Base-by-base conservation (phyloP, 208 protist species). In the Trypanosomatidae sp. region DNA sequence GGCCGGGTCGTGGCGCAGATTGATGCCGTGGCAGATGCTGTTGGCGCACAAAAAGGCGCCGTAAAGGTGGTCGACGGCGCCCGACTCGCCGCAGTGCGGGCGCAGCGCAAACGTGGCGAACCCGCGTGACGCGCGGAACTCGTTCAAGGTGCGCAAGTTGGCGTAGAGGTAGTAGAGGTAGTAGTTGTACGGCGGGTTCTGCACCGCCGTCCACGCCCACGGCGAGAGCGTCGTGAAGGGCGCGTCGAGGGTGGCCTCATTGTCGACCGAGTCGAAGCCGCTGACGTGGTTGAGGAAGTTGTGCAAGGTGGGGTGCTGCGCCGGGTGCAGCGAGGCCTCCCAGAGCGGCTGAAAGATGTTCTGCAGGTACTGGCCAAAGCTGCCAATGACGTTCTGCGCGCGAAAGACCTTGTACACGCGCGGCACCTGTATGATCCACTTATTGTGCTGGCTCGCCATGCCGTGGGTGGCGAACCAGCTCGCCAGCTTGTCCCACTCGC, bases 321-420 rank as follows among this genome's bases (percentile, higher is more conserved):
- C 58, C 5, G 98, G 97, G 65, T 99, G 80, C 18, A 91, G 60
- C 2, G 96, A 97, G 19, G 91, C 97, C 48, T 99, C 94, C 68
- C 99, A 99, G 3, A 99, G 81, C 5, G 97, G 98, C 46, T 87
- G 55, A 66, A 99, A 99, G 24, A 99, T 93, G 65, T 97, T 98
- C 45, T 97, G 67, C 10, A 99, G 56, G 43, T 99, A 90, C 47
- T 98, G 80, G 16, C 92, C 68, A 60, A 99, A 99, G 52, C 56
- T 96, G 20, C 71, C 82, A 44, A 98, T 89, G 23, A 84, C 65
- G 56, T 88, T 85, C 20, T 85, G 75, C 16, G 72, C 64, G 25
- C 88, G 73, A 56, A 96, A 97, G 7, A 97, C 73, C 27, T 90
- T 82, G 61, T 97, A 99, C 26, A 98, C 80, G 33, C 96, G 73